phyloP scores from a whole-genome alignment of 108 stramenopile genomes.

The Pelagomonas calceolata region DNA sequence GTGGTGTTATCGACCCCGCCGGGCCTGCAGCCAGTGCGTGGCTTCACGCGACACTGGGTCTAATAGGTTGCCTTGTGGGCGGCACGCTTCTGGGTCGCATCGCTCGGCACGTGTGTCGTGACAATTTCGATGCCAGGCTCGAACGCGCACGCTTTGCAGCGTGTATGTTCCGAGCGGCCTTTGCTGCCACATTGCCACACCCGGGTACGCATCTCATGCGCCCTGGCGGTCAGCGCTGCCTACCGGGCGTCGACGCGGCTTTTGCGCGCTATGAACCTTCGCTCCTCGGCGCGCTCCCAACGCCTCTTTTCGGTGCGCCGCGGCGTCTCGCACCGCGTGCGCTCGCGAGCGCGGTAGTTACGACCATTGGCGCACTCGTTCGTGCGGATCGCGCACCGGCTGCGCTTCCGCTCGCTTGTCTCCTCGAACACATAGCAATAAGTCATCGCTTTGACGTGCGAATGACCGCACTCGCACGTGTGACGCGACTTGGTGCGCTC shows the following conservation, averaged over 20 bases:
- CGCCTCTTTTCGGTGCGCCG: slow-evolving; percentile 2
- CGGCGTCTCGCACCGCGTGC: not conserved
- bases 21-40: too few species aligned
- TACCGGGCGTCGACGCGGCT: not conserved
- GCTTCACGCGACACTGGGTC: too few species aligned
- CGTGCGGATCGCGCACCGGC: not conserved
- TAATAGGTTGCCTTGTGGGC: too few species aligned
- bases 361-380: not conserved
- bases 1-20: too few species aligned
- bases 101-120: not conserved
- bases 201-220: not conserved
- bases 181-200: slow-evolving; percentile 2
- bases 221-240: too few species aligned
- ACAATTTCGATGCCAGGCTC: not conserved
- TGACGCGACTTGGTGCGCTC: slow-evolving; percentile 1
- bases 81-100: slow-evolving; percentile 10
- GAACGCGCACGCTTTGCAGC: slow-evolving; percentile 2
- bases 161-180: slow-evolving; percentile 2
- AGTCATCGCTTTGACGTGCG: not conserved
- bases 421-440: not conserved
- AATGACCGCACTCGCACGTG: not conserved
- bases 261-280: slow-evolving; percentile 3
- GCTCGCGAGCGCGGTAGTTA: not conserved
- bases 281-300: not conserved
- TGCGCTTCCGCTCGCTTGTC: slow-evolving; percentile 6